Evolutionary conservation across 2,329 filamentous ascomycete species (phyloP), one percentile per base, ranked within the genome.

Genomic region (Diaporthe batatas): DNA sequence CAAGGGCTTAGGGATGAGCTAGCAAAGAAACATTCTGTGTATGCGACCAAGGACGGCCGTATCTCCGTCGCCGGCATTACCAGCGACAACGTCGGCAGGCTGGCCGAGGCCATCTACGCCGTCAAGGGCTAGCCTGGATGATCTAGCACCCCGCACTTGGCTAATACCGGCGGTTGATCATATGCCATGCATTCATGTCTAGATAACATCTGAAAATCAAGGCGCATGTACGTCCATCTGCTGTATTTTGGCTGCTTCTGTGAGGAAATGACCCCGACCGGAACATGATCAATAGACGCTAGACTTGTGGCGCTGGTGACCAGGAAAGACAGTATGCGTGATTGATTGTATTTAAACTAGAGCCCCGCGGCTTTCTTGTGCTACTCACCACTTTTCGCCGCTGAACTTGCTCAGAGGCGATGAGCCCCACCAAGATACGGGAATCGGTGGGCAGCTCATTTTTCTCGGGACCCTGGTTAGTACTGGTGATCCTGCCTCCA

Each of bases 21-120:
- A 75, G 94, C 95, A 77, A 95, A 97, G 88, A 94, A 98, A 88
- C 94, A 96, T 89, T 98, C 94, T 74, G 96, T 99, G 79, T 99
- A 99, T 83, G 96, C 95, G 77, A 98, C 96, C 84, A 96, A 94
- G 88, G 93, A 96, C 81, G 94, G 94, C 78, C 90, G 94, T 80
- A 96, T 96, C 82, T 95, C 92, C 59, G 93, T 96, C 70, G 94
- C 94, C 58, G 94, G 94, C 78, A 96, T 96, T 83, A 96, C 93
- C 68, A 90, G 84, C 77, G 92, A 87, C 78, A 96, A 96, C 80
- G 93, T 96, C 74, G 91, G 91, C 79, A 91, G 93, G 76, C 90
- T 96, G 75, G 94, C 94, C 74, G 91, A 96, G 87, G 89, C 92
- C 80, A 96, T 96, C 84, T 94, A 91, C 88, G 93, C 94, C 85